Evolutionary conservation across 1,284 basidiomycete genomes (phyloP), one percentile per base, ranked within the genome.

Genomic region (Thecaphora thlaspeos): DNA sequence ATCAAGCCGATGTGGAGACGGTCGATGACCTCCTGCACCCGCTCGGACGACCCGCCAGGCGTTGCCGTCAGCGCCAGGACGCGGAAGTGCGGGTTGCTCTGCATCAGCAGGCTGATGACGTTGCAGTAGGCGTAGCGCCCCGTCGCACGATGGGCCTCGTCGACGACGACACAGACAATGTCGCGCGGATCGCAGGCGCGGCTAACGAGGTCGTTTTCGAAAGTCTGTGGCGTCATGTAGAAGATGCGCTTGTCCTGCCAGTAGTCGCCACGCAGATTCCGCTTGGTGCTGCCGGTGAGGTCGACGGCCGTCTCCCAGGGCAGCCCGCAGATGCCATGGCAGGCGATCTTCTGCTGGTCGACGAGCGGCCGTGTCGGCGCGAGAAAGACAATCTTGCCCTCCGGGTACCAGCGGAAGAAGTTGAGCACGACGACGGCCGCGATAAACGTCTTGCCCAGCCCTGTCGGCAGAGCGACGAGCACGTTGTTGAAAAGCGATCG

Each of bases 181-280:
- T 91, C 88, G 38, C 82, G 79, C 0, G 88, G 83, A 73, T 97
- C 89, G 68, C 90, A 88, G 18, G 82, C 85, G 17, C 86, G 86
- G 1, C 82, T 84, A 8, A 80, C 80, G 23, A 98, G 81, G 76
- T 98, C 95, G 67, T 95, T 96, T 55, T 90, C 82, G 22, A 98
- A 83, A 0, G 94, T 97, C 76, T 98, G 95, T 0, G 95, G 94
- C 0, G 95, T 99, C 86, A 95, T 93, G 79, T 94, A 99, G 75
- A 98, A 92, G 22, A 98, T 87, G 7, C 93, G 84, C 77, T 94
- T 91, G 63, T 88, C 82, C 60, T 82, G 80, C 88, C 90, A 94
- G 87, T 61, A 68, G 21, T 68, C 65, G 22, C 53, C 60, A n/a
- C 73, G 61, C n/a, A 57, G 45, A 10, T 51, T 22, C 10, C 55